These are phyloP conservation scores for Mycena vitilis DNA, from an alignment of 768 basidiomycete species.

Conservation along the genomic window DNA sequence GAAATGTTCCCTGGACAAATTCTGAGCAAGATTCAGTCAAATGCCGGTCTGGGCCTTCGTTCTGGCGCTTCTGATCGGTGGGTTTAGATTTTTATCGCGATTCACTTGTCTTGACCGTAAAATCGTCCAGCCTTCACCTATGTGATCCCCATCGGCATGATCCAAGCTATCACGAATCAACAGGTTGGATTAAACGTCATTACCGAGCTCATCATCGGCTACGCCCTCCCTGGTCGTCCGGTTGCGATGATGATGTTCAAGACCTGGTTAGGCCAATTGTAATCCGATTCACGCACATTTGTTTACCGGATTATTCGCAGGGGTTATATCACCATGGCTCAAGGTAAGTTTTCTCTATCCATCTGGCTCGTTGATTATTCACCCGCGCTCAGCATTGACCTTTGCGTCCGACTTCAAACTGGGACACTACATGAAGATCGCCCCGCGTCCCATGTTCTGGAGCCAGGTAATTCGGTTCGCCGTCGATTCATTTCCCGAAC, in stretches of 20 bases:
- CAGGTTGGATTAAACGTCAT: conserved; percentile 66
- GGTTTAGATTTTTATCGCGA: conserved; percentile 19
- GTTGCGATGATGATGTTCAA: conserved; percentile 91
- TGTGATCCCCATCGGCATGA: conserved; percentile 76
- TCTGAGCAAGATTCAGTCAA: conserved; percentile 51
- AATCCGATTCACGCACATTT: neutral
- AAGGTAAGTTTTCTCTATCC: conserved; percentile 45
- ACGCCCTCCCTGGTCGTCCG: conserved; percentile 80
- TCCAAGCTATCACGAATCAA: conserved; percentile 80
- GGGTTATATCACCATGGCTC: conserved; percentile 77
- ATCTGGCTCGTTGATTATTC: neutral
- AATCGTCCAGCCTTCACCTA: conserved; percentile 64
- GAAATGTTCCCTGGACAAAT: conserved; percentile 63
- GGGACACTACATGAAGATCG: conserved; percentile 69
- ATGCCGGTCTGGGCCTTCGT: conserved; percentile 71
- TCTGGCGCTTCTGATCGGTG: conserved; percentile 73
- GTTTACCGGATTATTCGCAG: neutral
- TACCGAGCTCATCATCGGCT: conserved; percentile 85
- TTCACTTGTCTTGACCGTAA: neutral
- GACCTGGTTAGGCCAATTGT: conserved; percentile 57
- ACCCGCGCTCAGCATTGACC: conserved; percentile 53
- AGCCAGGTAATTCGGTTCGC: conserved; percentile 38
- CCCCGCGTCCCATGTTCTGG: conserved; percentile 62
- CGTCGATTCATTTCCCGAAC: conserved; percentile 13
- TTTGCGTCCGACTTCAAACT: conserved; percentile 60